Evolutionary conservation across 2,329 filamentous ascomycete species (phyloP).

Genomic region (Coleophoma cylindrospora): DNA sequence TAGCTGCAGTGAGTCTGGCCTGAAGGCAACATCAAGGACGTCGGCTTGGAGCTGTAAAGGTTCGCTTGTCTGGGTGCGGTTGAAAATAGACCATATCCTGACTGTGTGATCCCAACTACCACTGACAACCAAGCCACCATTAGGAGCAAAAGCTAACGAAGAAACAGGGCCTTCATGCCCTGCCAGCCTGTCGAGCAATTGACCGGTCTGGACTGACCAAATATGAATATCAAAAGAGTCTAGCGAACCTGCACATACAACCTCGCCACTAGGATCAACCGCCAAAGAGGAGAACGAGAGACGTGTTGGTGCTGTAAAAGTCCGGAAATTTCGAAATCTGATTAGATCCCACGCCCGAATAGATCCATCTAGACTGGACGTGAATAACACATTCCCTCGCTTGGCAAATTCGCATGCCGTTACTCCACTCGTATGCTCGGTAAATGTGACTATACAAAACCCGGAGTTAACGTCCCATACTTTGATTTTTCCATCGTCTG

Average conservation of each 20-base stretch:
- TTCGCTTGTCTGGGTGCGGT: slow-evolving; percentile 89
- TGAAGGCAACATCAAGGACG: slow-evolving; percentile 77
- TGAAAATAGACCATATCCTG: slow-evolving; percentile 93
- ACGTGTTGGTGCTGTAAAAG: slow-evolving; percentile 89
- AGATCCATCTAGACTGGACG: slow-evolving; percentile 89
- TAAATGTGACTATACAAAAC: slow-evolving; percentile 97
- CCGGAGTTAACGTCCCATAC: slow-evolving; percentile 96
- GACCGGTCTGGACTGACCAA: slow-evolving; percentile 97
- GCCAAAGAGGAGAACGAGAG: slow-evolving; percentile 91
- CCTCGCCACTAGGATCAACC: slow-evolving; percentile 94
- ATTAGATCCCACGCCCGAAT: slow-evolving; percentile 95
- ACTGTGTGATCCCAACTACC: slow-evolving; percentile 97
- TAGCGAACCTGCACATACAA: slow-evolving; percentile 89
- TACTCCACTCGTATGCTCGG: slow-evolving; percentile 90
- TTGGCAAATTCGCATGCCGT: slow-evolving; percentile 94
- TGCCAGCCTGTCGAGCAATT: slow-evolving; percentile 82
- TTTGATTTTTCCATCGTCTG: slow-evolving; percentile 97
- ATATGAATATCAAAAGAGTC: slow-evolving; percentile 98
- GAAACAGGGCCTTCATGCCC: slow-evolving; percentile 95
- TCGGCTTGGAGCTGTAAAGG: slow-evolving; percentile 89
- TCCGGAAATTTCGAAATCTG: slow-evolving; percentile 93
- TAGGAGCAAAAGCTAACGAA: slow-evolving; percentile 80
- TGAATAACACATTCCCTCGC: slow-evolving; percentile 93
- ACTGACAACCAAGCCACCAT: slow-evolving; percentile 77
- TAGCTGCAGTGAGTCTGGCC: slow-evolving; percentile 86